Base-by-base conservation (phyloP, 495 filamentous ascomycete species). In the Neurospora sublineolata region DNA sequence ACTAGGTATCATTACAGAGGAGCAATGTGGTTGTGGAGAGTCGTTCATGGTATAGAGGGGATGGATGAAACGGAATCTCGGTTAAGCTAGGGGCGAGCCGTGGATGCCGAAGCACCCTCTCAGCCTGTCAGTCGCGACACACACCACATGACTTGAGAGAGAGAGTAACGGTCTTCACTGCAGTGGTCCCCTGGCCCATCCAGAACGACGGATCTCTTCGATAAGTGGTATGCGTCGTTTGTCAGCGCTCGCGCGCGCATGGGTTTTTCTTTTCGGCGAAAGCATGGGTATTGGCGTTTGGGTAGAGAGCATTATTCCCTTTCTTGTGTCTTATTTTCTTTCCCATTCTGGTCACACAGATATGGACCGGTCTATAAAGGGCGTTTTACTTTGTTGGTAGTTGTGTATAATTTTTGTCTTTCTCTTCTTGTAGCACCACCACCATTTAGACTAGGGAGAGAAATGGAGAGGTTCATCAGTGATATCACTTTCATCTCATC, bases 1-100 rank as follows among this genome's bases (percentile, higher is more conserved):
- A 36, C 33, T 36, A 36, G 33, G 33, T 36, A 36, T n/a, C n/a
- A n/a, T 36, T 36, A 36, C 80, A 98, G 94, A 97, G 89, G 94
- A 96, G 78, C 87, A 95, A 86, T 99, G 95, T 78, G 95, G 95
- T 11, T 99, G 95, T 77, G 95, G 95, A 68, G 95, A 98, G 83
- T 97, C 93, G 12, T 99, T 99, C 79, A 97, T 95, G 89, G 92
- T 97, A 69, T 87, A 77, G 80, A 71, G 36, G 36, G 27, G 52
- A 27, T 37, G 40, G 27, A 37, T 20, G 42, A 18, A 4, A 37
- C 12, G 23, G 3, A 60, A 64, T 64, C 6, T 33, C 52, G 52
- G 52, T 64, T 64, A 64, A 64, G 27, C 27, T 64, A 5, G 52
- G 52, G 52, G 52, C 7, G 27, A 33, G 52, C 52, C 6, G 52